Evolutionary conservation across 2,329 filamentous ascomycete genomes (phyloP).

Genomic region (Aspergillus brasiliensis): DNA sequence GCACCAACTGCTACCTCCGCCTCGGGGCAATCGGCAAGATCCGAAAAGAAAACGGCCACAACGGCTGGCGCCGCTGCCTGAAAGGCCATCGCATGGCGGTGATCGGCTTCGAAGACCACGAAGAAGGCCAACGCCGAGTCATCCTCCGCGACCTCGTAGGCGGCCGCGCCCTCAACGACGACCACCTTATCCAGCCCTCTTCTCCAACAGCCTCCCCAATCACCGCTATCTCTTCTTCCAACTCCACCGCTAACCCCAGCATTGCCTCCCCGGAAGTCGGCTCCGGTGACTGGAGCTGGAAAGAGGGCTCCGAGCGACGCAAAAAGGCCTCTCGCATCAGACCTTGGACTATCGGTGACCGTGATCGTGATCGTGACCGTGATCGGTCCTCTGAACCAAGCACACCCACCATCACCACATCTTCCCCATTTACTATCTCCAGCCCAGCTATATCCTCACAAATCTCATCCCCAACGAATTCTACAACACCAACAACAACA

Average conservation of each 20-base stretch:
- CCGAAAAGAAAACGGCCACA: slow-evolving; percentile 71
- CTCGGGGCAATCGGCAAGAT: slow-evolving; percentile 67
- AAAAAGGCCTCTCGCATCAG: slow-evolving; percentile 42
- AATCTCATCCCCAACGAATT: slow-evolving; percentile 6
- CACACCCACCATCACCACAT: slow-evolving; percentile 18
- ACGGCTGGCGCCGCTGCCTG: slow-evolving; percentile 81
- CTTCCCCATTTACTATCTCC: slow-evolving; percentile 62
- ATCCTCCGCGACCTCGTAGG: slow-evolving; percentile 76
- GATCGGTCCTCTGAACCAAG: slow-evolving; percentile 17
- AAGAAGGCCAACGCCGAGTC: slow-evolving; percentile 67
- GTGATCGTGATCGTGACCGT: slow-evolving; percentile 11
- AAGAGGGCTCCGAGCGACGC: slow-evolving; percentile 41
- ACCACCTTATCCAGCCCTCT: slow-evolving; percentile 43
- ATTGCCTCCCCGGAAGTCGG: slow-evolving; percentile 30
- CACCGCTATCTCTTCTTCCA: neutral
- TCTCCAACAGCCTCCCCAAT: slow-evolving; percentile 19
- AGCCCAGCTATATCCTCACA: slow-evolving; percentile 1
- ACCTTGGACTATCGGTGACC: slow-evolving; percentile 11
- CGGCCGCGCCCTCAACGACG: slow-evolving; percentile 68
- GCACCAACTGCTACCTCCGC: slow-evolving; percentile 72
- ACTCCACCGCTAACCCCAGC: slow-evolving; percentile 34
- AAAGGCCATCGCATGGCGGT: slow-evolving; percentile 82
- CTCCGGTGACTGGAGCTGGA: slow-evolving; percentile 46
- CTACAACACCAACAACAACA: no score
- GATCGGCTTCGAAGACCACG: slow-evolving; percentile 71